Conservation (phyloP, 352 stramenopile species). For the Globisporangium uncinulatum region DNA sequence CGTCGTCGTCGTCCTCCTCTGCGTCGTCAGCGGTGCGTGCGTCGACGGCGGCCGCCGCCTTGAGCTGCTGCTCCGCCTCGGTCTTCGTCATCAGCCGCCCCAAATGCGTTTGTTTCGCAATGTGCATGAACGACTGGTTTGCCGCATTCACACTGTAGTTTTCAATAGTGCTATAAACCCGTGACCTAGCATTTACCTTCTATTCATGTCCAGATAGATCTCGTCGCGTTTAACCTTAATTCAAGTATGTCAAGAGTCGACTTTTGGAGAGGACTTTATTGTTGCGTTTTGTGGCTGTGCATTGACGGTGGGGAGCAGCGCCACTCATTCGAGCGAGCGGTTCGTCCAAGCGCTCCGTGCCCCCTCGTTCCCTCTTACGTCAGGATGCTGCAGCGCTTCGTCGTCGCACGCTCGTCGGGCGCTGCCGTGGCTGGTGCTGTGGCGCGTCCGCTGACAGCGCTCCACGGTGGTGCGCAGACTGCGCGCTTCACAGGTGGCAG, state of each 20-base stretch:
- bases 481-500: slow-evolving; percentile 32
- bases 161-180: too few species aligned
- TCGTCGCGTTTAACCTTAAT: too few species aligned
- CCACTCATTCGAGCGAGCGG: not conserved
- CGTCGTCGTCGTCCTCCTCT: slow-evolving; percentile 7
- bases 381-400: slow-evolving; percentile 62
- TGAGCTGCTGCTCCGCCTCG: slow-evolving; percentile 6
- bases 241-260: too few species aligned
- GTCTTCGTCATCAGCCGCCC: slow-evolving; percentile 2
- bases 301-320: not conserved
- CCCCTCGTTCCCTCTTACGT: too few species aligned
- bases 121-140: slow-evolving; percentile 1
- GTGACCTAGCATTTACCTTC: too few species aligned
- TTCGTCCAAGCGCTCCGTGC: too few species aligned
- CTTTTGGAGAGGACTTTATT: too few species aligned
- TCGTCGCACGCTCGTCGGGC: slow-evolving; percentile 24
- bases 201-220: too few species aligned
- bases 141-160: too few species aligned
- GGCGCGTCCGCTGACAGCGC: too few species aligned
- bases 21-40: not conserved
- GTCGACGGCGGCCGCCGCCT: not conserved
- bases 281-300: too few species aligned
- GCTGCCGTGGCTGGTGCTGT: slow-evolving; percentile 13
- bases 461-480: slow-evolving; percentile 7
- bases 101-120: not conserved